Evolutionary conservation across 1,139 yeast genomes (phyloP).

Genomic region (Williopsis jadinii): DNA sequence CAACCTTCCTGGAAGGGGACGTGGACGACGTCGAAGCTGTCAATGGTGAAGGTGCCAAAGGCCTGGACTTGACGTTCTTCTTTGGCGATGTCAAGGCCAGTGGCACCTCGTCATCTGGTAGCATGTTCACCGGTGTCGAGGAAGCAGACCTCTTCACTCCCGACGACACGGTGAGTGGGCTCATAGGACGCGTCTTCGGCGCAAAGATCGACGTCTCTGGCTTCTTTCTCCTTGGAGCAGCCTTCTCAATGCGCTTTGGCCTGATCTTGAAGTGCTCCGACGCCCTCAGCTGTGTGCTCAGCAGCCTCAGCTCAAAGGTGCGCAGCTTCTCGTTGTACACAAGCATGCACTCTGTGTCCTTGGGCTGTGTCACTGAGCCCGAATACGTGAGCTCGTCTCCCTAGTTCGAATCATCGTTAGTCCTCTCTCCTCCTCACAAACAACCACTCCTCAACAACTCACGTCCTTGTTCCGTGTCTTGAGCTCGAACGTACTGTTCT

Average conservation of each 20-base stretch:
- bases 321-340: conserved; percentile 10
- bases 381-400: conserved; percentile 8
- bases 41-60: conserved; percentile 8
- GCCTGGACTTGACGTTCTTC: conserved; percentile 1
- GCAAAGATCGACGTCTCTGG: conserved; percentile 20
- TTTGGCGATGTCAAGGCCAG: conserved; percentile 9
- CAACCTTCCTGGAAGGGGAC: neutral
- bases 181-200: conserved; percentile 16
- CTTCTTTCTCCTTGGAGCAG: conserved; percentile 9
- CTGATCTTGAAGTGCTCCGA: conserved; percentile 1
- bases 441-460: neutral
- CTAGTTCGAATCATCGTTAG: neutral
- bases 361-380: conserved; percentile 7
- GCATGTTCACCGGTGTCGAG: conserved; percentile 1
- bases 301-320: conserved; percentile 12
- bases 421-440: neutral
- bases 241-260: conserved; percentile 1
- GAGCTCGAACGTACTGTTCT: conserved; percentile 5
- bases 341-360: conserved; percentile 15
- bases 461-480: conserved; percentile 2
- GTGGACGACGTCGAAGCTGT: neutral
- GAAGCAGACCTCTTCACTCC: conserved; percentile 2
- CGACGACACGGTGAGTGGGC: conserved; percentile 9
- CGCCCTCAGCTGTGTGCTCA: conserved; percentile 10
- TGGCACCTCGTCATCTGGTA: conserved; percentile 14